Base-by-base conservation (phyloP, 78 protist species). In the Dictyostelium discoideum region DNA sequence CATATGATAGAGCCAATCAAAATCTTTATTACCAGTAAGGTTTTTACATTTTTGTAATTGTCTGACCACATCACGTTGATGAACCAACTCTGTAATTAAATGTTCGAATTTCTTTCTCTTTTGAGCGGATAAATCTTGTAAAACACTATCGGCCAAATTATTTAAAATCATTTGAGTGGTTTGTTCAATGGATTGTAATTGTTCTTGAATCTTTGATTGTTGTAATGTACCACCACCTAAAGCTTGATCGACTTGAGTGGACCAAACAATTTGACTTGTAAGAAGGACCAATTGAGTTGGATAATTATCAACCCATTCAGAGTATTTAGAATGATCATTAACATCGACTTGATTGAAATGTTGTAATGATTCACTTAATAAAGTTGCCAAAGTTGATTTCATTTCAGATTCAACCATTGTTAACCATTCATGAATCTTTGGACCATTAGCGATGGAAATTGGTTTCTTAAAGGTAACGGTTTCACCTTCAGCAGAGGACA, bases 61-160 rank as follows among this genome's bases (percentile, higher is more conserved):
- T 39, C 93, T 26, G 4, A 87, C 89, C 0, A 98, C 99, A 40
- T 98, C 99, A 14, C 99, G 95, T 83, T 98, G 98, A 76, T 99
- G 99, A 39, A 99, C 99, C 26, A 98, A 96, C 84, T 97, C 99
- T 7, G 98, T 97, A 79, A 99, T 97, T 46, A 99, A 85, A 76
- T 98, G 98, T 94, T 99, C 99, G 76, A 78, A 48, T 92, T 99
- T 99, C 88, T 92, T 93, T 24, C 99, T 96, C 22, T 74, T 73
- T 48, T 92, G 48, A 1, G 96, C 40, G 5, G 87, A 76, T 69
- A 97, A 87, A 20, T 97, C 97, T 46, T 13, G 16, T 22, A 97
- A 81, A 7, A 98, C 98, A 5, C 84, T 67, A 73, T 96, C 97
- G 1, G 99, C 99, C 9, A 98, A 82, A 24, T 54, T 90, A 26